A percentile compares a stretch with the other conserved stretches of the same genome.
These are phyloP conservation scores for Stachybotrys chlorohalonatus DNA, from an alignment of 2,329 filamentous ascomycete genomes.

Conservation along the genomic window DNA sequence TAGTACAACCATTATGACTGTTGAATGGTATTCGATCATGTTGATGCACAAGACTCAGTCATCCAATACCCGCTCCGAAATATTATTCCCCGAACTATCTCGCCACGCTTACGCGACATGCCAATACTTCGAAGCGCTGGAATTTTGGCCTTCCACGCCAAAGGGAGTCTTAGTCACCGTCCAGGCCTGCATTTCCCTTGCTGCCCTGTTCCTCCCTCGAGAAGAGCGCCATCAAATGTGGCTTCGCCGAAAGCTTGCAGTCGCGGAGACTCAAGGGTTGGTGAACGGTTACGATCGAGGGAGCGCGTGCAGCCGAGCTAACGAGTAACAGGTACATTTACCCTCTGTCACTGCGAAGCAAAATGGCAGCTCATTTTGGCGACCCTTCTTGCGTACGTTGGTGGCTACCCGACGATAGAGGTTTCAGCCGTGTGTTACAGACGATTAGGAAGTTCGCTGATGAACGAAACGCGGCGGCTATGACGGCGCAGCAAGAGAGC, in stretches of 20 bases:
- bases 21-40: conserved; percentile 71
- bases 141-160: conserved; percentile 61
- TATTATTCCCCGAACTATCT: conserved; percentile 44
- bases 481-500: conserved; percentile 52
- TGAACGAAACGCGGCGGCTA: conserved; percentile 57
- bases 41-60: conserved; percentile 76
- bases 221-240: conserved; percentile 67
- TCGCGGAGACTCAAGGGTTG: conserved; percentile 72
- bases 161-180: conserved; percentile 62
- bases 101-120: conserved; percentile 60
- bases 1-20: conserved; percentile 61
- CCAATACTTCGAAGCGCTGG: conserved; percentile 70
- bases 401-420: conserved; percentile 84
- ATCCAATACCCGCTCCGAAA: conserved; percentile 43
- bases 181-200: conserved; percentile 69
- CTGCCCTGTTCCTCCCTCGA: conserved; percentile 69
- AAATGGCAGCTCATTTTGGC: conserved; percentile 68
- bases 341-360: conserved; percentile 60
- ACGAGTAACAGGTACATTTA: conserved; percentile 63
- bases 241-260: conserved; percentile 69
- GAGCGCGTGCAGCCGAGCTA: background rate
- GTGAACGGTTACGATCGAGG: conserved; percentile 13
- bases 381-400: conserved; percentile 64
- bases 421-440: conserved; percentile 63
- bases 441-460: conserved; percentile 74